Percentiles rank a stretch among this genome's conserved stretches.
Evolutionary conservation across 495 filamentous ascomycete species (phyloP).

Genomic region (Penicillium diatomitis): DNA sequence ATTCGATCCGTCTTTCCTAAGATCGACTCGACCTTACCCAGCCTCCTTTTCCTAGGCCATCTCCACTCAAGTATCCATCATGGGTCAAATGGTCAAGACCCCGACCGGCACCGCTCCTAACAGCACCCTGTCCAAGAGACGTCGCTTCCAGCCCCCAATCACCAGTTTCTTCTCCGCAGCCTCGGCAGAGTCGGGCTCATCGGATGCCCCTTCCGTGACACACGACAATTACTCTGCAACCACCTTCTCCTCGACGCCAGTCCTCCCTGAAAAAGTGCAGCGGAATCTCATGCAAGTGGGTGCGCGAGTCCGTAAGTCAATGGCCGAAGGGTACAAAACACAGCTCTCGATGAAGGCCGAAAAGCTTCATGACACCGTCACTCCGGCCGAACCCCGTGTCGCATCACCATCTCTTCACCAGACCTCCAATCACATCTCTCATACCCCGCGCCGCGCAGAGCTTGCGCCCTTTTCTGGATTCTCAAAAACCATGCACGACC

Average conservation of each 20-base stretch:
- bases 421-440: background rate
- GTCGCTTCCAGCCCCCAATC: constrained; percentile 40
- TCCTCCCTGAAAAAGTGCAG: constrained; percentile 56
- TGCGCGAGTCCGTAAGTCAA: constrained; percentile 85
- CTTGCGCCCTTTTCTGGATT: constrained; percentile 71
- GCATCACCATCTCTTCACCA: constrained; percentile 8
- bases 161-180: constrained; percentile 31
- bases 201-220: constrained; percentile 17
- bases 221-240: constrained; percentile 35
- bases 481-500: constrained; percentile 38
- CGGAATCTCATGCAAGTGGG: constrained; percentile 76
- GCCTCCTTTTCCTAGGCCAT: background rate
- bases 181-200: constrained; percentile 6
- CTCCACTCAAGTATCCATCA: constrained; percentile 7
- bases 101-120: constrained; percentile 10
- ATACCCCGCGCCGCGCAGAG: constrained; percentile 30
- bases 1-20: no score
- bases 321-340: constrained; percentile 89
- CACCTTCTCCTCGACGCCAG: constrained; percentile 34
- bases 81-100: constrained; percentile 7
- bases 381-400: constrained; percentile 8
- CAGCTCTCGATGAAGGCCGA: constrained; percentile 21
- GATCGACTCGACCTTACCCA: background rate
- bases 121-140: constrained; percentile 28
- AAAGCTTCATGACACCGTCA: constrained; percentile 16